Base-by-base conservation (phyloP, 164 flowering plant genomes). In the Stephania japonica region DNA sequence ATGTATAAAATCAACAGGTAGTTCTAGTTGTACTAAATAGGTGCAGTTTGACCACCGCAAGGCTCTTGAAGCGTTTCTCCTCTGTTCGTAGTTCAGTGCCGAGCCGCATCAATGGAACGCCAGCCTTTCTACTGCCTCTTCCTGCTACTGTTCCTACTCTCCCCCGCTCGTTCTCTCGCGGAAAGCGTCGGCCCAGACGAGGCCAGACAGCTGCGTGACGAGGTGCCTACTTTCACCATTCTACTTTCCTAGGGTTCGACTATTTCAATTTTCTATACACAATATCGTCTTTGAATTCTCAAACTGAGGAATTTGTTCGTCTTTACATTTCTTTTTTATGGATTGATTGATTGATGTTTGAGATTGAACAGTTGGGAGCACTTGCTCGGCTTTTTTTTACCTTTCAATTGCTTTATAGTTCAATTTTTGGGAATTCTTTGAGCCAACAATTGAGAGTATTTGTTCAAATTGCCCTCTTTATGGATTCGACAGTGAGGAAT, bases 191-290 rank as follows among this genome's bases (percentile, higher is more conserved):
- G 86, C 66, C 84, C 80, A 21, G 81, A 84, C 44, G 97, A 94
- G 83, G 97, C 97, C 44, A 91, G 69, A 72, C 84, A 75, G 68
- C 97, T 92, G 80, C 77, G 95, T 66, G 95, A 94, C 79, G 97
- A 92, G 97, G 98, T 91, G 73, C 38, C 0, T n/a, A 25, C 21
- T 42, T 5, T 24, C 41, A 66, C 56, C 21, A 13, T 11, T 18
- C 21, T 50, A n/a, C 6, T 7, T 71, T 71, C 67, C 65, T 43
- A 62, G 47, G 62, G 68, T 66, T 76, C 59, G 7, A 16, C 8
- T 63, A 42, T 9, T 47, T 59, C 5, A 59, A n/a, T 59, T 19
- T 59, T 59, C 24, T 19, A 59, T 19, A 5, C n/a, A 2, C 21
- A 7, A 16, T 59, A 59, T 7, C 24, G 6, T 59, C 64, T 7